Evolutionary conservation across 164 flowering plant species (phyloP), one percentile per base, ranked within the genome.

Genomic region (Hamamelis virginiana): DNA sequence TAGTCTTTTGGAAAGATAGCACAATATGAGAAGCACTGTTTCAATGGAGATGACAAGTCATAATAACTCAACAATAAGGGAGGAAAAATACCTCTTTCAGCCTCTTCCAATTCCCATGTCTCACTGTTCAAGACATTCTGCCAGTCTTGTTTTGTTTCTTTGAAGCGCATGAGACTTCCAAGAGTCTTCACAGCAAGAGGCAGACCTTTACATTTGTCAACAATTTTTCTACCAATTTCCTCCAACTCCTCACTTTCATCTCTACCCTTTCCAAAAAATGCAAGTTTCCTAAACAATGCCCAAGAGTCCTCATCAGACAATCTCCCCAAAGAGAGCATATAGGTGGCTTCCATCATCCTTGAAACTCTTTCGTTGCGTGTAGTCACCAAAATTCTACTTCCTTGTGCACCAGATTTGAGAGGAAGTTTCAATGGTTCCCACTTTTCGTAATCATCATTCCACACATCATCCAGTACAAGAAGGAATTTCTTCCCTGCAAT

Each of bases 321-420:
- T 59, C 12, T 16, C 13, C 27, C 19, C 0, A 28, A 16, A 18
- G 28, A 18, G 44, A 13, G 19, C 16, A 8, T 14, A 38, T 28
- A 16, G 21, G 44, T 4, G 19, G 44, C 1, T 59, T 18, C 21
- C 19, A 59, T 27, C 62, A 59, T 59, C n/a, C 10, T 33, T 8
- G 44, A 16, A 6, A 28, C 62, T 28, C 62, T 33, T 16, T 27
- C 43, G 18, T 18, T 59, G 9, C 22, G 8, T 13, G 62, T 59
- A 9, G 62, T 59, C 62, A 59, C 62, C 44, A 59, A 59, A 28
- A 59, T 27, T 59, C 13, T 59, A 16, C 62, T 59, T 8, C 43
- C 44, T 0, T 1, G 19, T 13, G 19, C 44, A 14, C 44, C 9
- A 27, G 11, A 14, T 8, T 18, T 27, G 33, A 59, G 62, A 28